Base-by-base conservation (phyloP, 352 stramenopile species). In the Blastocystis sp. region DNA sequence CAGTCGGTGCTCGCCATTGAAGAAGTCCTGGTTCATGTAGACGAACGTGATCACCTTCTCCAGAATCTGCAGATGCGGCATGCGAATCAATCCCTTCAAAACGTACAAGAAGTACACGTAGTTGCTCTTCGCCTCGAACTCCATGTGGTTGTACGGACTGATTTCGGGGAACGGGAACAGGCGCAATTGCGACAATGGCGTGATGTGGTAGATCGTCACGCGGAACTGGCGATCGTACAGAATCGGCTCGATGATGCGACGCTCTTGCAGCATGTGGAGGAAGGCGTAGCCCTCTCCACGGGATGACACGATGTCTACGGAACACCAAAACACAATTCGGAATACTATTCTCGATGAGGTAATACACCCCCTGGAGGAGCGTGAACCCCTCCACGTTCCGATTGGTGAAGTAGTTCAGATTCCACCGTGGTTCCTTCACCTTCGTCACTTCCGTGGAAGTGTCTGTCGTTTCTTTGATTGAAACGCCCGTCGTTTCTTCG, bases 11-110 rank as follows among this genome's bases (percentile, higher is more conserved):
- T 67, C 40, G 14, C 74, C 74, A 52, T 84, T 84, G 60, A 84
- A 84, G 60, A 84, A 84, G 45, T 84, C 74, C 74, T 84, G 56
- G 60, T 84, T 84, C 14, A 56, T 48, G 61, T 84, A 84, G 7
- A 84, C 23, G 60, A 84, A 84, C 0, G 74, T 84, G 38, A 84
- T 66, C 3, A 84, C 52, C 38, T 84, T 84, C 74, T 84, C 45
- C 3, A 84, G 60, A 56, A 84, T 84, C 53, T 84, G 74, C 59
- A 84, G 17, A 43, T 84, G 74, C 34, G 74, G 74, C 74, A 84
- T 84, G 10, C 38, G 34, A 38, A 84, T 66, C n/a, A 84, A 48
- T 21, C 34, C 52, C 38, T 67, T 62, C 60, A 84, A 56, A 14
- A 64, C 74, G 45, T 84, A 84, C 4, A 66, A 34, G 9, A 84